Evolutionary conservation across 345 rosid genomes (phyloP).

Genomic region (Eutrema heterophyllum): DNA sequence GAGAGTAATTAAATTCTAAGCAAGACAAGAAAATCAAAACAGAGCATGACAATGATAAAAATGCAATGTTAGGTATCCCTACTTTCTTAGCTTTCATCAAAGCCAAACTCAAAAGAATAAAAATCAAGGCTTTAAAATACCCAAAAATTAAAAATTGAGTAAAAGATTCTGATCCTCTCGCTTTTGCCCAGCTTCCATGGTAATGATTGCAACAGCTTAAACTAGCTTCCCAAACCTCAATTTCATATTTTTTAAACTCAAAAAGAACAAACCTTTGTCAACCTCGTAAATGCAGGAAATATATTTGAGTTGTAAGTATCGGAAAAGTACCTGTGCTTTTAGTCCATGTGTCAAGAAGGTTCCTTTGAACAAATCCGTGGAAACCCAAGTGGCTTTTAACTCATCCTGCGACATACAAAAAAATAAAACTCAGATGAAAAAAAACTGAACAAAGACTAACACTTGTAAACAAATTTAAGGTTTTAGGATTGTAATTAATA

Average conservation of each 20-base stretch:
- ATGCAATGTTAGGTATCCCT: conserved; percentile 21
- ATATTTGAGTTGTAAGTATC: conserved; percentile 1
- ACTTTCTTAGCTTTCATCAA: conserved; percentile 19
- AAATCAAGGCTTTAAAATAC: not conserved
- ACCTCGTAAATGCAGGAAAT: conserved; percentile 24
- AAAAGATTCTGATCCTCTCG: conserved; percentile 7
- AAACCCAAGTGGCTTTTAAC: conserved; percentile 7
- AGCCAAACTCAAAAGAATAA: conserved; percentile 4
- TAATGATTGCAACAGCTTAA: conserved; percentile 4
- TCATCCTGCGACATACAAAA: conserved; percentile 6
- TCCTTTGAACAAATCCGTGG: conserved; percentile 15
- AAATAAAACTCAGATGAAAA: not conserved
- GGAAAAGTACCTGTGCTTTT: conserved; percentile 11
- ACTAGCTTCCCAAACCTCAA: not conserved
- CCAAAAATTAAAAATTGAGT: not conserved
- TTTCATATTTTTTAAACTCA: not conserved
- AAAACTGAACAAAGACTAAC: not conserved
- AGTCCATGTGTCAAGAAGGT: conserved; percentile 17
- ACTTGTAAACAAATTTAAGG: conserved; percentile 10
- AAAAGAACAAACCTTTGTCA: not conserved
- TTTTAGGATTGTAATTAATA: not conserved
- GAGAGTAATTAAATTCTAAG: conserved; percentile 6
- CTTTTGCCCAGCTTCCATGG: not conserved
- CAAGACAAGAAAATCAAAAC: not conserved
- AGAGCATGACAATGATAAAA: conserved; percentile 12